These are phyloP conservation scores for Pisolithus marmoratus DNA, from an alignment of 768 basidiomycete genomes.

Conservation along the genomic window DNA sequence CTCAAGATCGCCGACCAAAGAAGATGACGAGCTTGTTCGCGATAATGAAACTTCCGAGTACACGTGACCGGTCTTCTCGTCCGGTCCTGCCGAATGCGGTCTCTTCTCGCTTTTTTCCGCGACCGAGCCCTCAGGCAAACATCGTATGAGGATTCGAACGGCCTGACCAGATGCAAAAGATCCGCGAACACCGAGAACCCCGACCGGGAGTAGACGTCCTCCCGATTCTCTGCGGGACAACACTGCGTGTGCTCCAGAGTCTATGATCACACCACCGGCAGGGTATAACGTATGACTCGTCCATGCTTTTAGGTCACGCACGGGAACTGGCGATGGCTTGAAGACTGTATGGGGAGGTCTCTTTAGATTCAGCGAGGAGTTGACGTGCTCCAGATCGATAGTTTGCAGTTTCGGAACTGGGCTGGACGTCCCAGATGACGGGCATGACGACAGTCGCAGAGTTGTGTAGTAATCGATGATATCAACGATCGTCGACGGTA, in stretches of 20 bases:
- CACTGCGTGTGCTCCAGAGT: slow-evolving; percentile 83
- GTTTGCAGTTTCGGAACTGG: slow-evolving; percentile 19
- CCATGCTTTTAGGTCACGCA: slow-evolving; percentile 91
- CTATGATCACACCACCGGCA: slow-evolving; percentile 83
- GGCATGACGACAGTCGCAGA: slow-evolving; percentile 32
- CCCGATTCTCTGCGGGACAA: slow-evolving; percentile 83
- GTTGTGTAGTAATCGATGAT: slow-evolving; percentile 77
- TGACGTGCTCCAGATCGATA: slow-evolving; percentile 21
- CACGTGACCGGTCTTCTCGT: slow-evolving; percentile 20
- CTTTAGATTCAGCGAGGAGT: slow-evolving; percentile 15
- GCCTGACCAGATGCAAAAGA: slow-evolving; percentile 94
- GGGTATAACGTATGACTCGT: slow-evolving; percentile 92
- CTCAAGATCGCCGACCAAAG: slow-evolving; percentile 22
- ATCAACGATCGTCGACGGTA: slow-evolving; percentile 64
- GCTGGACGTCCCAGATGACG: slow-evolving; percentile 28
- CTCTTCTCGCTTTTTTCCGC: slow-evolving; percentile 19
- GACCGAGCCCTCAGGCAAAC: slow-evolving; percentile 20
- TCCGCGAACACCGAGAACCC: slow-evolving; percentile 82
- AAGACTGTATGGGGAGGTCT: slow-evolving; percentile 89
- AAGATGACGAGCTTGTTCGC: slow-evolving; percentile 33
- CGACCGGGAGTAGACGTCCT: slow-evolving; percentile 86
- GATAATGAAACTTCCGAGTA: slow-evolving; percentile 40
- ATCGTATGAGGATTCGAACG: slow-evolving; percentile 70
- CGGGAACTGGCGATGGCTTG: slow-evolving; percentile 61
- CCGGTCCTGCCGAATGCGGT: slow-evolving; percentile 31